phyloP scores from a whole-genome alignment of 768 basidiomycete species.

The Collybia sp. region DNA sequence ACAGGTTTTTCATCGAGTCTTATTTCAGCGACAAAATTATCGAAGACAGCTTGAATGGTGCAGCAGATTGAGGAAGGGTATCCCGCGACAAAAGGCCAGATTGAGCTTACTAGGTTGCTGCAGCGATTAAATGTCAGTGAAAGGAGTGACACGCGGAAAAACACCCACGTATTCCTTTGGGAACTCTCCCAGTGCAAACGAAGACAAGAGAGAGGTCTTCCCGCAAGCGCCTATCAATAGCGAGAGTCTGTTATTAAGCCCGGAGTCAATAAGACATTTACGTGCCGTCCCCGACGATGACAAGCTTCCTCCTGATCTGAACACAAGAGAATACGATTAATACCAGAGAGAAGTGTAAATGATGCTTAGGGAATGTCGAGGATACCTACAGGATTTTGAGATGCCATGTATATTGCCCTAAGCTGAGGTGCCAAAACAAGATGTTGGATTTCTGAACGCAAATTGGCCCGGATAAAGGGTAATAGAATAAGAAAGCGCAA shows the following conservation, averaged over 20 bases:
- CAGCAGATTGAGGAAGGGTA: slow-evolving; percentile 10
- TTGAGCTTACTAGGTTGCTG: slow-evolving; percentile 55
- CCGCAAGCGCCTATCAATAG: slow-evolving; percentile 77
- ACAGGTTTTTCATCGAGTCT: slow-evolving; percentile 96
- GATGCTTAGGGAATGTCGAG: slow-evolving; percentile 3
- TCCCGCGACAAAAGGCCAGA: slow-evolving; percentile 11
- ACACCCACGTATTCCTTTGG: slow-evolving; percentile 89
- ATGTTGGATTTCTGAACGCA: slow-evolving; percentile 12
- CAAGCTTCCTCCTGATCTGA: slow-evolving; percentile 91
- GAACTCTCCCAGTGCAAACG: slow-evolving; percentile 92
- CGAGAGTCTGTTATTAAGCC: slow-evolving; percentile 15
- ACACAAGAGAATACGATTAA: slow-evolving; percentile 7
- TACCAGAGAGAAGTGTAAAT: slow-evolving; percentile 3
- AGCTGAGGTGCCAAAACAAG: slow-evolving; percentile 2
- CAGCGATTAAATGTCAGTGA: slow-evolving; percentile 8
- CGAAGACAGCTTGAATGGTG: slow-evolving; percentile 76
- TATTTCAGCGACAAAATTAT: slow-evolving; percentile 99
- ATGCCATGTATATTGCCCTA: slow-evolving; percentile 26
- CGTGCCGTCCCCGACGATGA: slow-evolving; percentile 95
- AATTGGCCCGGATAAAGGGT: not conserved
- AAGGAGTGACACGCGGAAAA: slow-evolving; percentile 5
- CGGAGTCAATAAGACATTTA: slow-evolving; percentile 14
- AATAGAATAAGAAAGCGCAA: slow-evolving; percentile 6
- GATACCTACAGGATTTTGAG: slow-evolving; percentile 56
- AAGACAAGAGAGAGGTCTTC: slow-evolving; percentile 88